Evolutionary conservation across 2,329 filamentous ascomycete species (phyloP).

Genomic region (Acephala macrosclerotiorum): DNA sequence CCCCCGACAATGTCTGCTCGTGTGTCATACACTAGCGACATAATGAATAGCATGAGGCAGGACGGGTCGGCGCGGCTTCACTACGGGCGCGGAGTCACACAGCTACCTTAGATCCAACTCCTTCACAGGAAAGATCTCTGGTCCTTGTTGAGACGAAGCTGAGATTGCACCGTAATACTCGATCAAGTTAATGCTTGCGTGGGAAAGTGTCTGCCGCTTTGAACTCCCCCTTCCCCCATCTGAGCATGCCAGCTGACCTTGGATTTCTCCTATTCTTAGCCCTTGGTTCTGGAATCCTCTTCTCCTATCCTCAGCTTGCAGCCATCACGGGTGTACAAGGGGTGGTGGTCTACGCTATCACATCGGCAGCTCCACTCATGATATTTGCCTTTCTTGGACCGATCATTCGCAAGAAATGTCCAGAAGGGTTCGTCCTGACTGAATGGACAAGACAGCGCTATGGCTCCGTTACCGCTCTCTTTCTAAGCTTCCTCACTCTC

Average conservation of each 20-base stretch:
- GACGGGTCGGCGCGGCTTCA: conserved; percentile 62
- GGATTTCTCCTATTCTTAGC: conserved; percentile 56
- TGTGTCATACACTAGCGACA: conserved; percentile 12
- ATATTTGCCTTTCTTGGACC: conserved; percentile 78
- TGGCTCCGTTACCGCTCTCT: conserved; percentile 72
- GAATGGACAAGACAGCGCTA: conserved; percentile 86
- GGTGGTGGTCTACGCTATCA: conserved; percentile 76
- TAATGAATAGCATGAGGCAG: conserved; percentile 14
- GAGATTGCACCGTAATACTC: conserved; percentile 96
- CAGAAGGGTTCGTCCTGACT: conserved; percentile 83
- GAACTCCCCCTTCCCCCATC: conserved; percentile 49
- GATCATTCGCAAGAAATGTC: conserved; percentile 80
- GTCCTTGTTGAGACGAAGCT: conserved; percentile 67
- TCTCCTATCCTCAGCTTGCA: conserved; percentile 82
- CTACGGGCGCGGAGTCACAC: conserved; percentile 80
- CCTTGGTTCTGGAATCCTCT: conserved; percentile 83
- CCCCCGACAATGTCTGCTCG: conserved; percentile 6
- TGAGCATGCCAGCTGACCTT: conserved; percentile 52
- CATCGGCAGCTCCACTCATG: conserved; percentile 75
- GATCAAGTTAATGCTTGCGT: conserved; percentile 99
- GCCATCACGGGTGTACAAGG: conserved; percentile 83
- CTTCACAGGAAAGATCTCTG: conserved; percentile 36
- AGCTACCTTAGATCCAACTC: conserved; percentile 60
- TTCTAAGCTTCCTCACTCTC: conserved; percentile 78
- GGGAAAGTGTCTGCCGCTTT: conserved; percentile 95